These are phyloP conservation scores for Ophiostoma ulmi DNA, from an alignment of 2,329 filamentous ascomycete species.

Conservation along the genomic window DNA sequence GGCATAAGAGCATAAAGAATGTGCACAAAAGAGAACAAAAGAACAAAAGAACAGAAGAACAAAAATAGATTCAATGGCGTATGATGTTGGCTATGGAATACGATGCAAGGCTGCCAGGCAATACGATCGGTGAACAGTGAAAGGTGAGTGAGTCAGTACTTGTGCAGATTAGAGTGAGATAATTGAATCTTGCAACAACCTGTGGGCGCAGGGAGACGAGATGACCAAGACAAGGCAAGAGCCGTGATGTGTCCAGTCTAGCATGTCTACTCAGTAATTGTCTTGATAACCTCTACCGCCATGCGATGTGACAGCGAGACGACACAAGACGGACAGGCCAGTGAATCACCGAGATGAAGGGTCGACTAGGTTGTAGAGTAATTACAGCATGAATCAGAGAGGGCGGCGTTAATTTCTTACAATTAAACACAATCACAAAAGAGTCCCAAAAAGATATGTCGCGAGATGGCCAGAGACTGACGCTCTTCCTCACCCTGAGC, in stretches of 20 bases:
- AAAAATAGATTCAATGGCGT: background rate
- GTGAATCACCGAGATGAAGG: slow-evolving; percentile 12
- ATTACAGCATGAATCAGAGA: slow-evolving; percentile 11
- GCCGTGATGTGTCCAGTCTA: background rate
- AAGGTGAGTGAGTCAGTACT: slow-evolving; percentile 2
- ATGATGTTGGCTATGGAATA: background rate
- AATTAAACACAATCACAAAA: background rate
- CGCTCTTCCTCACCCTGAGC: background rate
- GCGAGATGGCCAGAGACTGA: background rate
- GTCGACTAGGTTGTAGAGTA: background rate
- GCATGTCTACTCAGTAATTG: background rate
- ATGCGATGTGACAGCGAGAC: slow-evolving; percentile 5
- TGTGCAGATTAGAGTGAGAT: background rate
- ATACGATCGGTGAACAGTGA: background rate
- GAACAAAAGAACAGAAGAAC: background rate
- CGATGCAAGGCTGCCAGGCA: slow-evolving; percentile 3
- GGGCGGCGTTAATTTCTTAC: background rate
- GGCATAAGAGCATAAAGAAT: background rate
- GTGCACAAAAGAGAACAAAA: background rate
- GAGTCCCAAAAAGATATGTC: background rate
- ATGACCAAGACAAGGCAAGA: slow-evolving; percentile 4
- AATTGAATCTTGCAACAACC: background rate
- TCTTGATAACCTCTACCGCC: background rate
- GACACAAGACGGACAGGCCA: slow-evolving; percentile 1
- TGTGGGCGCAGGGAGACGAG: slow-evolving; percentile 1